Evolutionary conservation across 805 yeast genomes (phyloP).

Genomic region (Starmerella sp.): DNA sequence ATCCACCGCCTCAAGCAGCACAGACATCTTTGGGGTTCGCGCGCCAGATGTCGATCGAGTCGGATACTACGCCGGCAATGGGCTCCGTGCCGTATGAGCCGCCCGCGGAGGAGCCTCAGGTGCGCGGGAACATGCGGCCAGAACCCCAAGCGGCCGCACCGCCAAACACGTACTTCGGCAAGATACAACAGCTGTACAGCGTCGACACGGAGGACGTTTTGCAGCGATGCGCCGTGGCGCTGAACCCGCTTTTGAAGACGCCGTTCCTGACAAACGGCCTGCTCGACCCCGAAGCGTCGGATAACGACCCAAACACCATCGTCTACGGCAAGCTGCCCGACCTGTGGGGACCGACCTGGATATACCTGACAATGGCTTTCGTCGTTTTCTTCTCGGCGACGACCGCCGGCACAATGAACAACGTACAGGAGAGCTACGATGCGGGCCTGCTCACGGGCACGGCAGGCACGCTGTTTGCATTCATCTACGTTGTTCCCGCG

Average conservation of each 20-base stretch:
- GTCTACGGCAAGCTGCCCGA: constrained; percentile 45
- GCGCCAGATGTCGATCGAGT: constrained; percentile 14
- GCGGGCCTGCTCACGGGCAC: constrained; percentile 58
- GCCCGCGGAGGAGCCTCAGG: neutral
- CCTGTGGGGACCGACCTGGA: constrained; percentile 84
- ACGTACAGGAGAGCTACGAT: constrained; percentile 43
- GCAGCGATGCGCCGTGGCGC: constrained; percentile 40
- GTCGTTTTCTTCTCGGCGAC: constrained; percentile 67
- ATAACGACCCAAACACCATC: constrained; percentile 4
- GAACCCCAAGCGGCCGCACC: neutral
- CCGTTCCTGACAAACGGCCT: constrained; percentile 23
- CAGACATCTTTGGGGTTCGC: neutral
- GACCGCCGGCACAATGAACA: constrained; percentile 51
- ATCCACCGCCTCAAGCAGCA: neutral
- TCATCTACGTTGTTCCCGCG: constrained; percentile 56
- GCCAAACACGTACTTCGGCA: constrained; percentile 5
- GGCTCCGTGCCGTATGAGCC: constrained; percentile 12
- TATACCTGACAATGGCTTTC: constrained; percentile 69
- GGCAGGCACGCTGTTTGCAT: constrained; percentile 62
- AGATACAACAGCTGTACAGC: constrained; percentile 36
- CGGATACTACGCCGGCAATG: constrained; percentile 4
- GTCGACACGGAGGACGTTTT: constrained; percentile 54
- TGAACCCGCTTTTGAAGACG: constrained; percentile 39
- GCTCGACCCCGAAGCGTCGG: constrained; percentile 22
- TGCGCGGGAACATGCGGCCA: constrained; percentile 1